Evolutionary conservation across 768 basidiomycete species (phyloP), one percentile per base, ranked within the genome.

Genomic region (Psilocybe cyanescens): DNA sequence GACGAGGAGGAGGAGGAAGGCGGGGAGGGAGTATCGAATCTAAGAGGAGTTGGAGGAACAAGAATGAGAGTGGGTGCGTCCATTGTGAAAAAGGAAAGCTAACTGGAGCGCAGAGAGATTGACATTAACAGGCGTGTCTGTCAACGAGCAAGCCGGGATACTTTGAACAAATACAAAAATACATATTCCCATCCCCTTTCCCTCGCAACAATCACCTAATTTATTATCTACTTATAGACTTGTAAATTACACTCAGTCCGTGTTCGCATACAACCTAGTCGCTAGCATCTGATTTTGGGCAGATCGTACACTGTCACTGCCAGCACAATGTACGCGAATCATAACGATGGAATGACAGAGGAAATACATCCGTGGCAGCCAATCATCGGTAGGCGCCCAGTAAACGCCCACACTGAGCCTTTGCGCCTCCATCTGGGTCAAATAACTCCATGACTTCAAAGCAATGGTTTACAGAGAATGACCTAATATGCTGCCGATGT

Each of bases 51-150:
- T 41, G 77, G 69, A 2, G 77, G 75, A 37, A 77, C 71, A 37
- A 79, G 68, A 59, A 77, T 70, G 65, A 80, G 70, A 64, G 76
- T 73, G 63, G 77, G 77, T 1, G 78, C 68, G 60, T 79, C 78
- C 77, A 82, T 65, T 50, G 50, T 50, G 53, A 49, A 53, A 31
- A 35, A 52, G 44, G 53, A 51, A 58, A 19, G 24, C 35, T 37
- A 41, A 47, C 33, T 47, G 48, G 55, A 29, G 58, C 29, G 39
- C 49, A 59, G 53, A 56, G 30, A 35, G 48, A 60, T 33, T 57
- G 60, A 57, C 55, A 61, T 59, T 45, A 57, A 53, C 58, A 59
- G 41, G 51, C 29, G 50, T n/a, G 24, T 11, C 46, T 46, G 55
- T 57, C 55, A 57, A 45, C 17, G 24, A 17, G 7, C 51, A 53